Base-by-base conservation (phyloP, 192 early-diverging fungal genomes). In the Umbelopsis sp. region DNA sequence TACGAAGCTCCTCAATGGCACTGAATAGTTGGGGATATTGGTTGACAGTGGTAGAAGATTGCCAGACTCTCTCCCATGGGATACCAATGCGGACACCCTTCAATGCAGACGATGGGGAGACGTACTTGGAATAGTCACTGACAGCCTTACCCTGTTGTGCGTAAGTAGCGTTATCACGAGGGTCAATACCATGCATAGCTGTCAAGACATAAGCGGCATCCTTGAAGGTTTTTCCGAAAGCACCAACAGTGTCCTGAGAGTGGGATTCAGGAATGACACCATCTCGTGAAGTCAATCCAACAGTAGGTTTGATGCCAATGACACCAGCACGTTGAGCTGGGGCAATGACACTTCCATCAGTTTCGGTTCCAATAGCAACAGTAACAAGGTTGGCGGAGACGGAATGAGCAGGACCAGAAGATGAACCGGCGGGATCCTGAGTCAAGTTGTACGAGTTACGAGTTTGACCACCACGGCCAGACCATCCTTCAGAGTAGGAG, bases 291-390 rank as follows among this genome's bases (percentile, higher is more conserved):
- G 85, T 70, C 25, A 80, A 68, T n/a, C 86, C 86, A 54, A 84
- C 85, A n/a, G 82, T 80, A 32, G 88, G 88, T 67, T 89, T 89
- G 70, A 89, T 86, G 4, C 88, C 88, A 69, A 85, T 66, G 26
- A 88, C 47, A 20, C 86, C 86, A 51, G 84, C 86, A 72, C 83
- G 88, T 5, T 85, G 68, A n/a, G 88, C 88, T 4, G 88, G 88
- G 10, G 83, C 70, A 36, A 83, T 76, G 25, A 88, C 80, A 38
- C 84, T 86, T 12, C 85, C 88, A 29, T 83, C 85, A 14, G 88
- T 89, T 54, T 89, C 85, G 41, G 86, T 84, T 3, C 88, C 88
- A 6, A 89, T 65, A n/a, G 85, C 80, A 0, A 76, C 22, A 8
- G 71, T 53, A 21, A 59, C 68, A 14, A 76, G 53, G 24, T 56